Evolutionary conservation across 257 asterid genomes (phyloP).

Genomic region (Marsdenia floribunda): DNA sequence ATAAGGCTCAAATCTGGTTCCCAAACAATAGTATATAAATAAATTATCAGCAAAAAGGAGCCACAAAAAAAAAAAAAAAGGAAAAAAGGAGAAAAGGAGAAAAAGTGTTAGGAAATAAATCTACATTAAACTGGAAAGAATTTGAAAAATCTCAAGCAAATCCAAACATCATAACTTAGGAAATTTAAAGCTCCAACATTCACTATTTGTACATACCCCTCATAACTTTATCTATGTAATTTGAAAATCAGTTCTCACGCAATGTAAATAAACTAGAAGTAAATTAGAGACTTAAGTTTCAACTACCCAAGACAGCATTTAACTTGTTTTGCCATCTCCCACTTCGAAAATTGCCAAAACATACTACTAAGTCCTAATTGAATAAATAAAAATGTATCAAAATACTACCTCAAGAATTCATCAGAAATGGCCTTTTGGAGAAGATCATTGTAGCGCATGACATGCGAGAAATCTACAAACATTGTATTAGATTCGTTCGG

Average conservation of each 20-base stretch:
- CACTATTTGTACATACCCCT: background rate
- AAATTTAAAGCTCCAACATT: background rate
- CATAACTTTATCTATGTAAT: background rate
- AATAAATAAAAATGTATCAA: background rate
- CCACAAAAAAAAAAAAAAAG: background rate
- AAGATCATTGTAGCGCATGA: constrained; percentile 73
- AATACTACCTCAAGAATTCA: constrained; percentile 52
- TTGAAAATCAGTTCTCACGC: background rate
- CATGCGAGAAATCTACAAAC: constrained; percentile 93
- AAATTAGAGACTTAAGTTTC: background rate
- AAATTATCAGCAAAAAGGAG: background rate
- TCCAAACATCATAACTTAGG: background rate
- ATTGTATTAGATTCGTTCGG: constrained; percentile 81
- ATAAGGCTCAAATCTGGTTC: constrained; percentile 54
- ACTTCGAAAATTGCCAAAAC: background rate
- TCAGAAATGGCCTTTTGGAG: constrained; percentile 84
- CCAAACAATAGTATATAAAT: background rate
- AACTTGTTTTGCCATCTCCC: background rate
- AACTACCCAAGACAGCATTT: background rate
- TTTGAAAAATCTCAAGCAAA: background rate
- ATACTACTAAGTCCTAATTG: background rate
- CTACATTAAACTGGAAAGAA: background rate
- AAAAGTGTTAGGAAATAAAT: too few relatives aligned
- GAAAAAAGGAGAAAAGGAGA: too few relatives aligned
- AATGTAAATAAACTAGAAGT: background rate